A percentile compares a stretch with the other conserved stretches of the same genome.
These are phyloP conservation scores for Aspergillus novofumigatus DNA, from an alignment of 2,329 filamentous ascomycete genomes.

Conservation along the genomic window DNA sequence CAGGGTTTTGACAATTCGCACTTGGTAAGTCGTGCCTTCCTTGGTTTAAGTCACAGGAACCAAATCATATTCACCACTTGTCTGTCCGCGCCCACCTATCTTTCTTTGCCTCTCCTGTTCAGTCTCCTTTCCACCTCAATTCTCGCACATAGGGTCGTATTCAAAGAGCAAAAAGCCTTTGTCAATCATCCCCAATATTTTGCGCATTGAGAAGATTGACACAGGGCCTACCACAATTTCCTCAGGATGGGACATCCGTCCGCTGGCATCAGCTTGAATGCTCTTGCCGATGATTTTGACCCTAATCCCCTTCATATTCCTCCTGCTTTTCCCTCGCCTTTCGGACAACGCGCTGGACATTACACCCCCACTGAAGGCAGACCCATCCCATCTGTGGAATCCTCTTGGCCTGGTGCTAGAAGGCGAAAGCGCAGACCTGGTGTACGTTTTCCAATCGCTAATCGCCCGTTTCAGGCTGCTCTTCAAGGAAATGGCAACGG, in stretches of 20 bases:
- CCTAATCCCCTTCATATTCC: conserved; percentile 4
- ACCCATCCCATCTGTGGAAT: not conserved
- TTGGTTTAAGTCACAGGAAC: not conserved
- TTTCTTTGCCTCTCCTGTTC: not conserved
- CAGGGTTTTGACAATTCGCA: conserved; percentile 49
- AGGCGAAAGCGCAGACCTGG: conserved; percentile 9
- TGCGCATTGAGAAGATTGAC: not conserved
- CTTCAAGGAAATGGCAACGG: conserved; percentile 48
- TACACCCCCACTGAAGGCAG: not conserved
- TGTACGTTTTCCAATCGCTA: conserved; percentile 13
- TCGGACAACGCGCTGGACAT: conserved; percentile 2
- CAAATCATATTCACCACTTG: not conserved
- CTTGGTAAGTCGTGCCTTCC: conserved; percentile 40
- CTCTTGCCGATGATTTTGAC: conserved; percentile 21
- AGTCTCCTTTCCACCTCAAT: not conserved
- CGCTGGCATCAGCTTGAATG: conserved; percentile 17
- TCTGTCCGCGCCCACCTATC: not conserved
- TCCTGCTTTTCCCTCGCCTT: conserved; percentile 4
- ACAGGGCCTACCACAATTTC: not conserved
- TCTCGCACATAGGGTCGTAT: not conserved
- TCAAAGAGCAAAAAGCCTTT: not conserved
- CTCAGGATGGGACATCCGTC: not conserved
- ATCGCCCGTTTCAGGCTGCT: conserved; percentile 23
- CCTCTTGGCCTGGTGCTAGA: not conserved
- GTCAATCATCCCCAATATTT: not conserved